Conservation (phyloP, 495 filamentous ascomycete species). For the Margaritispora aquatica region DNA sequence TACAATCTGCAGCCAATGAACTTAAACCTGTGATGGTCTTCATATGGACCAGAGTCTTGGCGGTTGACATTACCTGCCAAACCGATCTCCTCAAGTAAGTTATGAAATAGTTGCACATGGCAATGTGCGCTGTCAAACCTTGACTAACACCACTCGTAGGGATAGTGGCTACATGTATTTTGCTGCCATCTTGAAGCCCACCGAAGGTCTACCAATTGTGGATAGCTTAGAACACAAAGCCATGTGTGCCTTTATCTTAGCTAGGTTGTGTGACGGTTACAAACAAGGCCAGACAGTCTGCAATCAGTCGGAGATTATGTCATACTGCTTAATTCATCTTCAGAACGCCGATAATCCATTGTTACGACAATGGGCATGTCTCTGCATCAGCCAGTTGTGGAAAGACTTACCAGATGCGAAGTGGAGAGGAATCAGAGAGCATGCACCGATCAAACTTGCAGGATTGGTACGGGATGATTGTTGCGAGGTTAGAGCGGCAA, state of each 20-base stretch:
- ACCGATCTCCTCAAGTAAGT: conserved; percentile 71
- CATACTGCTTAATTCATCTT: conserved; percentile 75
- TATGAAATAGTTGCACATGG: no score
- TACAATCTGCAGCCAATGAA: conserved; percentile 92
- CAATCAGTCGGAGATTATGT: conserved; percentile 76
- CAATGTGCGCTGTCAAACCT: no score
- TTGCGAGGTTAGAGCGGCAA: conserved; percentile 91
- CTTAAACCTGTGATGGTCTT: conserved; percentile 99
- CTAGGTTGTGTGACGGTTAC: conserved; percentile 93
- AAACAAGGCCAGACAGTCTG: conserved; percentile 86
- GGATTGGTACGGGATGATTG: conserved; percentile 79
- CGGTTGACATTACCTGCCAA: conserved; percentile 90
- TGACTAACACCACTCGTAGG: conserved; percentile 2
- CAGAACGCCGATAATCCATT: conserved; percentile 78
- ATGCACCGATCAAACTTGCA: conserved; percentile 71
- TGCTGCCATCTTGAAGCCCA: conserved; percentile 78
- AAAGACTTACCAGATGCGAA: conserved; percentile 84
- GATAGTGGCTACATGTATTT: conserved; percentile 98
- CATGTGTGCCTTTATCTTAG: conserved; percentile 97
- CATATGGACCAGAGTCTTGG: conserved; percentile 96
- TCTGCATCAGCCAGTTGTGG: conserved; percentile 96
- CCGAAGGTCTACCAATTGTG: conserved; percentile 70
- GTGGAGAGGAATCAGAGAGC: conserved; percentile 81
- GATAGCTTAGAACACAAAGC: conserved; percentile 92
- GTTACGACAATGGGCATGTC: conserved; percentile 90